phyloP scores from a whole-genome alignment of 129 eudicot genomes.

The Chrysanthemum seticuspe region DNA sequence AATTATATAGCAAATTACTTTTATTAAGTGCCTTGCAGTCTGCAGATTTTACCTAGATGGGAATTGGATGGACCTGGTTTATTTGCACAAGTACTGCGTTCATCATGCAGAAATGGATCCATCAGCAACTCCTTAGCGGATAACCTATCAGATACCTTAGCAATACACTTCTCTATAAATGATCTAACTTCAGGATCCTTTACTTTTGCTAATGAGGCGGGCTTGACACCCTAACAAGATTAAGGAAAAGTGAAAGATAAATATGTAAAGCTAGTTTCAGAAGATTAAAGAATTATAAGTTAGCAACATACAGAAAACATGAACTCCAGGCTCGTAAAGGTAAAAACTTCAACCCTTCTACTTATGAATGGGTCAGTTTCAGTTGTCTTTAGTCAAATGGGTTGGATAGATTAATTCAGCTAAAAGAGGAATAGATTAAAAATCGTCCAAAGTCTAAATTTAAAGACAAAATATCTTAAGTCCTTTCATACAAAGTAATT shows the following conservation, averaged over 20 bases:
- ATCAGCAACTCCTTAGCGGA: slow-evolving; percentile 77
- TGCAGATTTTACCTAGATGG: slow-evolving; percentile 41
- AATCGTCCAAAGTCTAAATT: not conserved
- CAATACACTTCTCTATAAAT: slow-evolving; percentile 90
- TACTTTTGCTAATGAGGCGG: slow-evolving; percentile 81
- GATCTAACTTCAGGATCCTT: slow-evolving; percentile 71
- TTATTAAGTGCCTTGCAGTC: not conserved
- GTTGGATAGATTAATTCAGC: not conserved
- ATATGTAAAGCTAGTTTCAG: not conserved
- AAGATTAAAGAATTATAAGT: not conserved
- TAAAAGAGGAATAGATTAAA: too few species aligned
- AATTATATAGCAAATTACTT: not conserved
- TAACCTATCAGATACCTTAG: slow-evolving; percentile 71
- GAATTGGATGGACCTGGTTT: slow-evolving; percentile 39
- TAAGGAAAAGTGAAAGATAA: slow-evolving; percentile 7
- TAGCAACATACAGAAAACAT: not conserved
- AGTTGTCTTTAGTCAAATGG: not conserved
- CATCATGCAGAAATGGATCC: slow-evolving; percentile 78
- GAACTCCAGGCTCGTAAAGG: not conserved
- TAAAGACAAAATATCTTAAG: too few species aligned
- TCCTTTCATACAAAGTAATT: too few species aligned
- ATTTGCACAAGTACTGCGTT: slow-evolving; percentile 39
- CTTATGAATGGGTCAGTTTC: not conserved
- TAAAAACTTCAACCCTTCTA: too few species aligned
- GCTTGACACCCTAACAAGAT: slow-evolving; percentile 76